Base-by-base conservation (phyloP, 1,284 basidiomycete genomes). In the Naganishia liquefaciens region DNA sequence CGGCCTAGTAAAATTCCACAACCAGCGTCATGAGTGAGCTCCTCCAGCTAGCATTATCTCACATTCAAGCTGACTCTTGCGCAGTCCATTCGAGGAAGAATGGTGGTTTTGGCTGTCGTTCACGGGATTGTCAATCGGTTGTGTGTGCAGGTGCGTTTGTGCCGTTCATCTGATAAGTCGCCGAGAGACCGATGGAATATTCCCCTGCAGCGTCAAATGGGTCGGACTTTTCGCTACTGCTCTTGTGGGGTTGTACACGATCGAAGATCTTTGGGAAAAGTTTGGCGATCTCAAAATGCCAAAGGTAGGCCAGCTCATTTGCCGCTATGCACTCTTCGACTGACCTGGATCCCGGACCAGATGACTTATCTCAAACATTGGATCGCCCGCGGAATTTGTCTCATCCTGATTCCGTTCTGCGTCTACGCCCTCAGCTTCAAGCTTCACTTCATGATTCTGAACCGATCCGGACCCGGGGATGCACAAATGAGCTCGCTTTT, bases 401-500 rank as follows among this genome's bases (percentile, higher is more conserved):
- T 99, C 52, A 97, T 99, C 72, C 76, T 96, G 68, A 78, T 98
- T 10, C 95, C 95, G 0, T 84, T 94, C 71, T 80, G 91, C 67
- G 91, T 98, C 71, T 99, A 97, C 82, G 90, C 96, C 85, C 80
- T 86, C 2, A 89, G 87, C 62, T 99, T 99, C 87, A 97, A 98
- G 80, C 82, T 96, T 15, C 96, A 99, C 78, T 98, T 99, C 81
- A 76, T 94, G 76, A 85, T 99, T 70, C 83, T 99, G 57, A 96
- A 91, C 78, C 90, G 92, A 68, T 90, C 91, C 4, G 95, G 95
- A 47, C 91, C 95, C 9, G 95, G 95, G 23, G 95, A 99, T 75
- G 89, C 94, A 0, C 95, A 99, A 78, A 99, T 99, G 95, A 93
- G 90, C 77, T 95, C 92, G 4, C 83, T 99, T 28, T 99, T 99